Base-by-base conservation (phyloP, 345 rosid genomes). In the Boechera stricta region DNA sequence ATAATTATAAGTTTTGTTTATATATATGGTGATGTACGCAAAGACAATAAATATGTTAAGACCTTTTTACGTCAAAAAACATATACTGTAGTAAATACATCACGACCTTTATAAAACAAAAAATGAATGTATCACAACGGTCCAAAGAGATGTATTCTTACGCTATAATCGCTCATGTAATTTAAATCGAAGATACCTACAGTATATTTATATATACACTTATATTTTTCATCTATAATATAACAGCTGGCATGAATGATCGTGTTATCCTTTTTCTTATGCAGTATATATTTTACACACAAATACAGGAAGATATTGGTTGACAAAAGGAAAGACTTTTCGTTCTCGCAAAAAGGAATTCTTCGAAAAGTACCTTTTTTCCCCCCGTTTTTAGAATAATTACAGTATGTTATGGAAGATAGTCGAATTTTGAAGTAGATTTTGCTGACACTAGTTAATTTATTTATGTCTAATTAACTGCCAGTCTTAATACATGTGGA, bases 301-400 rank as follows among this genome's bases (percentile, higher is more conserved):
- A 58, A 15, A 67, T 5, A 66, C 32, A 67, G 12, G 55, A 33
- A 67, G 5, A 51, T 57, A 67, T 57, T 67, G 52, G 73, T 67
- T 75, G 73, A 75, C 79, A 68, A 68, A 75, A 68, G 62, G 62
- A 51, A 59, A 67, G n/a, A 53, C 74, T 49, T 67, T 31, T 51
- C 49, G 62, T 11, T 29, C 8, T 67, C 60, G 16, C 61, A 5
- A 49, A 75, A 59, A 49, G 36, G 16, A 75, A 8, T 67, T 58
- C 33, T 75, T 58, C 16, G 33, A 4, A 75, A 75, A 75, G 62
- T 6, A 31, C 36, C 41, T 16, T 59, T 67, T 65, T 4, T 36
- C 8, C 11, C 55, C 68, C 47, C 5, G 0, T 49, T 58, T 49
- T 8, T 4, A 48, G 52, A 48, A 67, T 58, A 67, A 35, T 32